Percentiles rank a stretch among this genome's conserved stretches.
phyloP scores from a whole-genome alignment of 306 rosid species.

The Vachellia collinsii region DNA sequence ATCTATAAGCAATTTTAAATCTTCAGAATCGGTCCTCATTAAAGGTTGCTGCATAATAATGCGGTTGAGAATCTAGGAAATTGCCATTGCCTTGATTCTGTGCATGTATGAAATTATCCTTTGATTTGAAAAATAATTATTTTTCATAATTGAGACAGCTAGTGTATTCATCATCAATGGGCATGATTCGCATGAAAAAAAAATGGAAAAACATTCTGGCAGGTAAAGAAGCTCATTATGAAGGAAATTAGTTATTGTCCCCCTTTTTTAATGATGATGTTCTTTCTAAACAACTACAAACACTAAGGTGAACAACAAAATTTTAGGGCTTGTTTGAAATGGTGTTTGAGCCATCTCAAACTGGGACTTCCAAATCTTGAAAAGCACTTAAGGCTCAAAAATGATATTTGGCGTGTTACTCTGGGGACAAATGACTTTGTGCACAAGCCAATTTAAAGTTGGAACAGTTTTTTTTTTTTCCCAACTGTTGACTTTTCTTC shows the following conservation, averaged over 20 bases:
- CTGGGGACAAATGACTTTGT: too few relatives aligned
- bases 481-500: too few relatives aligned
- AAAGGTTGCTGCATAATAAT: background rate
- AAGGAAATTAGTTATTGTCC: background rate
- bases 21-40: background rate
- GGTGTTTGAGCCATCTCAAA: too few relatives aligned
- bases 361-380: too few relatives aligned
- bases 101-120: background rate
- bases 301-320: too few relatives aligned
- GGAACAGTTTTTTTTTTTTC: too few relatives aligned
- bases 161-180: background rate
- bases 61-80: background rate
- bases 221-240: slow-evolving; percentile 9
- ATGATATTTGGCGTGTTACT: too few relatives aligned
- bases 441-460: too few relatives aligned
- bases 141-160: background rate
- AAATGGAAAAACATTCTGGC: background rate
- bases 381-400: too few relatives aligned
- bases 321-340: too few relatives aligned
- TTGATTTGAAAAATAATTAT: background rate
- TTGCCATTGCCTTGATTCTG: background rate
- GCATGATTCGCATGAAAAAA: background rate
- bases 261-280: background rate
- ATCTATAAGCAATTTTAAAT: background rate
- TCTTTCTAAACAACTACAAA: background rate